Evolutionary conservation across 495 filamentous ascomycete species (phyloP).

Genomic region (Lichina pygmaea): DNA sequence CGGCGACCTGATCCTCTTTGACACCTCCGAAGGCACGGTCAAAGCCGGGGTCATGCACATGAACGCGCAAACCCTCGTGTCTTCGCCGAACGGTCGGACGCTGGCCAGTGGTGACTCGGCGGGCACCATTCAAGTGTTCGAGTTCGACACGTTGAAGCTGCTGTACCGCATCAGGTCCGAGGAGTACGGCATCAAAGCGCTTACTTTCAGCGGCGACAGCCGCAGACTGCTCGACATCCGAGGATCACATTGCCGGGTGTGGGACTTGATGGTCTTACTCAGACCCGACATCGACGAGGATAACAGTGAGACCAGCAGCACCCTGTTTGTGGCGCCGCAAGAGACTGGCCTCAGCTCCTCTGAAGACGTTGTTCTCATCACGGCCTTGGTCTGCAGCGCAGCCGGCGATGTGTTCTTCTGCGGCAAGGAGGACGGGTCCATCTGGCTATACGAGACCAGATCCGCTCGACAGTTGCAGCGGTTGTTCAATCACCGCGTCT

Average conservation of each 20-base stretch:
- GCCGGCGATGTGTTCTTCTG: constrained; percentile 2
- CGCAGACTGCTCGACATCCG: constrained; percentile 5
- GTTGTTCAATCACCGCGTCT: constrained; percentile 3
- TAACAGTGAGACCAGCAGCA: background rate
- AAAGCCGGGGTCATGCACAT: background rate
- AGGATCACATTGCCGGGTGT: constrained; percentile 2
- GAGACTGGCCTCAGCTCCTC: background rate
- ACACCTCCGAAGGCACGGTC: constrained; percentile 1
- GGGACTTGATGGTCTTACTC: constrained; percentile 3
- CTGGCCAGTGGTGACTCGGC: constrained; percentile 3
- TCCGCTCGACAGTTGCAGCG: constrained; percentile 1
- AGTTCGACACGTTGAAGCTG: constrained; percentile 4
- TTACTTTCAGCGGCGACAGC: constrained; percentile 5
- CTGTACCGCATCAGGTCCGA: constrained; percentile 4
- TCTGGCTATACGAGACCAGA: constrained; percentile 4
- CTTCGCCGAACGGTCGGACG: constrained; percentile 3
- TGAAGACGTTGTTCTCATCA: background rate
- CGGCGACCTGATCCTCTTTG: background rate
- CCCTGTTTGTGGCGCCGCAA: background rate
- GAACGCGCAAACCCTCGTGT: constrained; percentile 2
- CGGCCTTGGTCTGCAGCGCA: constrained; percentile 1
- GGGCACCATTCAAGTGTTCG: constrained; percentile 4
- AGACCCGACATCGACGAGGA: background rate
- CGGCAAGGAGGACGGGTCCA: constrained; percentile 5
- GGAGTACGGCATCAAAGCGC: constrained; percentile 1